Base-by-base conservation (phyloP, 2,329 filamentous ascomycete species). In the Aphanocladium album region DNA sequence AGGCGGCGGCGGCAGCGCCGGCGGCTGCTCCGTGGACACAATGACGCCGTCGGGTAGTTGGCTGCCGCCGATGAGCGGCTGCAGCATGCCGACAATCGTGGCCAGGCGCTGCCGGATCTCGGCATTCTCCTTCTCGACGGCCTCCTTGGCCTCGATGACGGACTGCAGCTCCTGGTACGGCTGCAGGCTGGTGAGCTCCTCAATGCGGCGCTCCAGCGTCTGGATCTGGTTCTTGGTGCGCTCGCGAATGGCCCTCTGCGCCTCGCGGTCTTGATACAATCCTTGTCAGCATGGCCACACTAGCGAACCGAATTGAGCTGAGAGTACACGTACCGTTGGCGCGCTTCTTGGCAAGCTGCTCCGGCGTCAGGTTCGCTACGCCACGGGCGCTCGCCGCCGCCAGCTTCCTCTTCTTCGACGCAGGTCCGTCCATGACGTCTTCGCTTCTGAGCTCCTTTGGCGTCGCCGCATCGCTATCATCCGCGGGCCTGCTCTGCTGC, bases 161-260 rank as follows among this genome's bases (percentile, higher is more conserved):
- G 84, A 80, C 73, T 96, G 90, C 21, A 96, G 82, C 70, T 96
- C 91, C 70, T 90, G 87, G 67, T 92, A 93, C 0, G 91, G 90
- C 72, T 93, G 87, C 74, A 91, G 89, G 61, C 83, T 88, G 61
- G 89, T 90, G 66, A 96, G 80, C 64, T 93, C 89, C 60, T 83
- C 80, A 63, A 96, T 92, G 63, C 84, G 82, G 62, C 80, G 80
- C 72, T 95, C 89, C 62, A 95, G 79, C 7, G 76, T 77, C 70
- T 93, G 89, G 66, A 95, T 95, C 72, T 90, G 89, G 61, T 86
- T 84, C 75, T 88, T 91, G 30, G 90, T 95, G 60, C 91, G 85
- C 76, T 93, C 89, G 46, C 91, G 83, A 62, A 96, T 95, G 43
- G 90, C 90, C 53, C 91, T 84, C 72, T 96, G 91, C 33, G 91